These are phyloP conservation scores for Persicaria tinctoria DNA, from an alignment of 148 eudicot genomes.

Conservation along the genomic window DNA sequence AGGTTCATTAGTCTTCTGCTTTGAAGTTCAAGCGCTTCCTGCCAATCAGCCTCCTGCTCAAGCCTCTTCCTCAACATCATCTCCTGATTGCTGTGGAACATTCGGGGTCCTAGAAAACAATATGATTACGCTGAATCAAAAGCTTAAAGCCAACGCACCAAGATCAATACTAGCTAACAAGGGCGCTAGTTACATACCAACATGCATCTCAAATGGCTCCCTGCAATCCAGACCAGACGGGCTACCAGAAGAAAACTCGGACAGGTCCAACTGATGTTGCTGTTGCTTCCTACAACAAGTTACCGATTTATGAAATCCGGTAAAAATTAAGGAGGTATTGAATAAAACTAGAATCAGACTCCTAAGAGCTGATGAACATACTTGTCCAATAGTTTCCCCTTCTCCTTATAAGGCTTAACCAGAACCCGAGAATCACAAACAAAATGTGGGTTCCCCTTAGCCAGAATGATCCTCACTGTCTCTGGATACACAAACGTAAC, in stretches of 20 bases:
- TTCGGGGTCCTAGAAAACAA: conserved; percentile 39
- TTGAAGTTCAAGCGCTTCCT: conserved; percentile 71
- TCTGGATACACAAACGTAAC: conserved; percentile 83
- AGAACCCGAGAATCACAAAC: conserved; percentile 97
- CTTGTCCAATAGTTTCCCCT: conserved; percentile 75
- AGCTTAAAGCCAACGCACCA: background rate
- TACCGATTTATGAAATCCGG: background rate
- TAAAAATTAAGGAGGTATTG: background rate
- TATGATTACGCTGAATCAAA: background rate
- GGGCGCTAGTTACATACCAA: conserved; percentile 33
- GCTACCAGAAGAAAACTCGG: conserved; percentile 55
- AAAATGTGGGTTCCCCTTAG: conserved; percentile 94
- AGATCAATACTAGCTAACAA: background rate
- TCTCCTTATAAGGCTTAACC: conserved; percentile 97
- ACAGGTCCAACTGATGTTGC: conserved; percentile 41
- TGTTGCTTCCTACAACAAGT: conserved; percentile 32
- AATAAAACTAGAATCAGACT: background rate
- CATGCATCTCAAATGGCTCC: conserved; percentile 55
- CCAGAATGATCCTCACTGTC: conserved; percentile 74
- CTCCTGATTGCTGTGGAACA: conserved; percentile 52
- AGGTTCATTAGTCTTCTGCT: conserved; percentile 57
- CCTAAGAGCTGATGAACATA: conserved; percentile 6
- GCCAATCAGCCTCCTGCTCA: conserved; percentile 73
- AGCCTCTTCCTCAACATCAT: conserved; percentile 68
- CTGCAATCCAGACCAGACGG: conserved; percentile 54